These are phyloP conservation scores for Termitomyces sp. DNA, from an alignment of 768 basidiomycete species.

Conservation along the genomic window DNA sequence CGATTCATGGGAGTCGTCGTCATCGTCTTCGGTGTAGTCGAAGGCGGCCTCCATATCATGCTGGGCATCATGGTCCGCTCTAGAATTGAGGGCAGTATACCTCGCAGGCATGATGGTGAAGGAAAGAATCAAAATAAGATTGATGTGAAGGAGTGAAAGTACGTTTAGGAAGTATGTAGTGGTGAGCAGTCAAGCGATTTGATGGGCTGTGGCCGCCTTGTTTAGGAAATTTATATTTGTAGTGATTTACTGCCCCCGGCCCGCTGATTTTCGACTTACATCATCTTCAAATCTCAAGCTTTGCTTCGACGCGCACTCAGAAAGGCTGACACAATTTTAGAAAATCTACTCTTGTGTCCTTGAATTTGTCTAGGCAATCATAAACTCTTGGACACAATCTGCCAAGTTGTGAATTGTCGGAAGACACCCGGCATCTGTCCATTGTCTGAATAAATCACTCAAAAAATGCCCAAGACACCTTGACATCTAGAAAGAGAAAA, in stretches of 20 bases:
- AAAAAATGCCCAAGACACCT: not conserved
- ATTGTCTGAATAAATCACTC: not conserved
- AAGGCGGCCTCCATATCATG: slow-evolving; percentile 77
- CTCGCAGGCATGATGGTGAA: slow-evolving; percentile 39
- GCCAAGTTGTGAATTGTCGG: not conserved
- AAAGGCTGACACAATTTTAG: not conserved
- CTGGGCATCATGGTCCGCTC: slow-evolving; percentile 38
- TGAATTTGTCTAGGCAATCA: too few relatives aligned
- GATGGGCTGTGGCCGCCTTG: not conserved
- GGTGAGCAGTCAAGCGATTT: not conserved
- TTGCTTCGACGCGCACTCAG: not conserved
- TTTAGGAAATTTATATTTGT: not conserved
- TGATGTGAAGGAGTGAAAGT: slow-evolving; percentile 12
- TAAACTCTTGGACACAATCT: not conserved
- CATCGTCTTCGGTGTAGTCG: slow-evolving; percentile 71
- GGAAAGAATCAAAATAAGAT: slow-evolving; percentile 7
- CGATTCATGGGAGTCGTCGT: slow-evolving; percentile 45
- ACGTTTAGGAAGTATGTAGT: not conserved
- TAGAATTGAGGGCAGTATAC: slow-evolving; percentile 63
- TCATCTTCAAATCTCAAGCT: too few relatives aligned
- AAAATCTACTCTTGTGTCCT: too few relatives aligned
- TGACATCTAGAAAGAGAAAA: not conserved
- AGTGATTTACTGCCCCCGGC: not conserved
- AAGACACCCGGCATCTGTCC: not conserved
- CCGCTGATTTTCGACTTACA: too few relatives aligned